These are phyloP conservation scores for Volvox carteri DNA, from an alignment of 163 green algal genomes.

Conservation along the genomic window DNA sequence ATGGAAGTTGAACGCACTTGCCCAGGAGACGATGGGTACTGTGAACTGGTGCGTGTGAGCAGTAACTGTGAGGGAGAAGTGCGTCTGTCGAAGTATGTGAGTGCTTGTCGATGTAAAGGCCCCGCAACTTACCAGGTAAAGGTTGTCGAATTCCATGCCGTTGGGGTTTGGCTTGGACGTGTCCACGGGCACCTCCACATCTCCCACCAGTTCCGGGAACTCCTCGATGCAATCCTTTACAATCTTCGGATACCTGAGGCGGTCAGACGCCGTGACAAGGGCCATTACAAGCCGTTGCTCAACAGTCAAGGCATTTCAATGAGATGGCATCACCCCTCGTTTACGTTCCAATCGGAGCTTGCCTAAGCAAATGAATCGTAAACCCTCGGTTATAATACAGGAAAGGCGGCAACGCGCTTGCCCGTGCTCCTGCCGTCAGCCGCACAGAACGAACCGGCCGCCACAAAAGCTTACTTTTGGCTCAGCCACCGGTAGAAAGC, in stretches of 20 bases:
- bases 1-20: too few relatives aligned
- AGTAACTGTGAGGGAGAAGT: too few relatives aligned
- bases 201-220: constrained; percentile 81
- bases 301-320: constrained; percentile 19
- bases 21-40: too few relatives aligned
- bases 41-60: too few relatives aligned
- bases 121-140: constrained; percentile 83
- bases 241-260: constrained; percentile 94
- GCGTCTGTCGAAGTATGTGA: too few relatives aligned
- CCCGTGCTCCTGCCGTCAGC: background rate
- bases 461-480: constrained; percentile 76
- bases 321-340: background rate
- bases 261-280: background rate
- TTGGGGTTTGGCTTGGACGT: constrained; percentile 95
- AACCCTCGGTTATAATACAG: too few relatives aligned
- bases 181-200: constrained; percentile 92
- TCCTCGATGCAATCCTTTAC: constrained; percentile 96
- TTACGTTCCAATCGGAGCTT: too few relatives aligned
- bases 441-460: background rate
- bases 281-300: background rate
- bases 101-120: background rate
- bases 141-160: constrained; percentile 96
- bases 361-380: too few relatives aligned
- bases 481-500: constrained; percentile 98
- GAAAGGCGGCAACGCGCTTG: too few relatives aligned